Evolutionary conservation across 305 asterid species (phyloP), one percentile per base, ranked within the genome.

Genomic region (Fraxinus angustifolia): DNA sequence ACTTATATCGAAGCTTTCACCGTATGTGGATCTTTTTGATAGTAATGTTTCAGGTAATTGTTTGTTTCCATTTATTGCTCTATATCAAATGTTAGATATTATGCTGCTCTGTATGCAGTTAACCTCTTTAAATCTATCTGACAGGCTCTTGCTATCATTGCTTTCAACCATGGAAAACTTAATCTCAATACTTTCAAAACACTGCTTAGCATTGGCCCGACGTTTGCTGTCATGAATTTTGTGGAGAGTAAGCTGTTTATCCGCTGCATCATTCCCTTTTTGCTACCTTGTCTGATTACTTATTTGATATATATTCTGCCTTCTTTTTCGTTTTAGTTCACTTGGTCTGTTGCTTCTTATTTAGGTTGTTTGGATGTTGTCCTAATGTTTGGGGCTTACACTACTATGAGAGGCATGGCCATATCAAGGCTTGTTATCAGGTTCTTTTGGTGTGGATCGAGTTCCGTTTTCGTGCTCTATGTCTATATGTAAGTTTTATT

Each of bases 351-450:
- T 81, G 75, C 42, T 83, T 83, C 77, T 81, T 75, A 40, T 82
- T 31, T 85, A 94, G 98, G 97, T 86, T 91, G 80, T 81, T 88
- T 96, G 83, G 99, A 96, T 87, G 95, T 93, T 82, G 79, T 96
- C 82, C 91, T 96, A 62, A 93, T 89, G 97, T 96, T 93, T 90
- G 99, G 99, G 83, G 99, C 99, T 79, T 96, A 94, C 88, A 88
- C 94, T 82, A 86, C 97, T 76, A 97, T 97, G 21, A 94, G 99
- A 81, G 97, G 97, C 83, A 94, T 96, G 99, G 99, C 99, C 80
- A 90, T 94, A 79, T 94, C 99, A 75, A 94, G 99, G 88, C 89
- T 96, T 86, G 90, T 96, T 82, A 94, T 96, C 82, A 93, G 97
- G 87, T 94, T 96, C 90, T 89, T 96, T 82, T 96, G 98, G 99